phyloP scores from a whole-genome alignment of 106 monocot species.

The Agapanthus africanus region DNA sequence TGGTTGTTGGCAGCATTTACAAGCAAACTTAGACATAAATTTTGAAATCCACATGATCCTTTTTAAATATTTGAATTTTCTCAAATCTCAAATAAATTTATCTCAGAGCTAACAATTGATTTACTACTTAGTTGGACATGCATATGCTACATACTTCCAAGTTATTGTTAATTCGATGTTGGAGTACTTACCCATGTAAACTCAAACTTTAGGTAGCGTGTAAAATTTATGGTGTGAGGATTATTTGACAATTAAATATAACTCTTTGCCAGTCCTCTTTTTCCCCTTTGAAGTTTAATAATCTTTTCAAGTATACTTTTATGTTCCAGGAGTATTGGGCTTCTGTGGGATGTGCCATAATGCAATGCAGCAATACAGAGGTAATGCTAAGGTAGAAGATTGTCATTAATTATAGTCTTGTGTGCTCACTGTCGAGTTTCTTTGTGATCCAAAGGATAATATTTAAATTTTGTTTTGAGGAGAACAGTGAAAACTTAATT shows the following conservation, averaged over 20 bases:
- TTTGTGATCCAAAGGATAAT: too few species aligned
- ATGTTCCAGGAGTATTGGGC: conserved; percentile 90
- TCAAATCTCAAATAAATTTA: background rate
- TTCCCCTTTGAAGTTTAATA: background rate
- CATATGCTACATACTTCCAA: too few species aligned
- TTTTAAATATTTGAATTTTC: background rate
- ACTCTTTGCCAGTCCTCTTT: too few species aligned
- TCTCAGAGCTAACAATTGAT: background rate
- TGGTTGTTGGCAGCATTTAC: too few species aligned
- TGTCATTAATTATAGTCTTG: background rate
- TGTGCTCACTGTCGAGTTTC: background rate
- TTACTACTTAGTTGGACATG: background rate
- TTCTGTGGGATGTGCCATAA: conserved; percentile 85
- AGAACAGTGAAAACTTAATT: background rate
- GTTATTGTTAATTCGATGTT: too few species aligned
- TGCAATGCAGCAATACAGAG: conserved; percentile 99
- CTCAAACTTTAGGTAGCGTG: too few species aligned
- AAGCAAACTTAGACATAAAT: too few species aligned
- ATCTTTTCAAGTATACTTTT: background rate
- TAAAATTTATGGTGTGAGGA: background rate
- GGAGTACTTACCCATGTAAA: too few species aligned
- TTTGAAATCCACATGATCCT: too few species aligned
- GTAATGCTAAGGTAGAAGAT: conserved; percentile 23
- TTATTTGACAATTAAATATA: background rate
- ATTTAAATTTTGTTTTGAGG: too few species aligned